phyloP scores from a whole-genome alignment of 225 moss, liverwort and hornwort species.

The Takakia lepidozioides region DNA sequence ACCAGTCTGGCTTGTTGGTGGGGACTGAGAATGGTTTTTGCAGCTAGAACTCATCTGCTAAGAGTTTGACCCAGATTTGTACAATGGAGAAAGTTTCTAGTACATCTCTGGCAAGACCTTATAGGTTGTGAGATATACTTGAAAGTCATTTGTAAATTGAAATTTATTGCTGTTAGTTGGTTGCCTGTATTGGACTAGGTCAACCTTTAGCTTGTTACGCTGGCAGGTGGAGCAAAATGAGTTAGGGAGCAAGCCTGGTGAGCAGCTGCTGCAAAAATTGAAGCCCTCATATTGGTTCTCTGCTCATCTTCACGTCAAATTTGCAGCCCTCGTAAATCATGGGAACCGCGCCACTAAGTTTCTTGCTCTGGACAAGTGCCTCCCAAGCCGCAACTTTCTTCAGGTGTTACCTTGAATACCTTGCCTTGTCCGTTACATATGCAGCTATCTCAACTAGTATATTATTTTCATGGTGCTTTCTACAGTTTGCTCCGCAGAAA shows the following conservation, averaged over 20 bases:
- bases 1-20: too few species aligned
- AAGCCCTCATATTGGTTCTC: constrained; percentile 86
- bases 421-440: too few species aligned
- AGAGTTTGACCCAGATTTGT: too few species aligned
- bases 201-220: background rate
- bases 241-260: constrained; percentile 65
- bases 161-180: too few species aligned
- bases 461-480: too few species aligned
- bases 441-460: too few species aligned
- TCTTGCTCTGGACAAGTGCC: constrained; percentile 91
- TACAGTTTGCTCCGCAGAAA: too few species aligned
- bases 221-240: constrained; percentile 54
- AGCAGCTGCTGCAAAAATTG: constrained; percentile 60
- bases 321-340: constrained; percentile 72
- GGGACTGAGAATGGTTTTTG: too few species aligned
- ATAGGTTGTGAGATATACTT: background rate
- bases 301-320: constrained; percentile 91
- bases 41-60: too few species aligned
- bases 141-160: background rate
- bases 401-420: too few species aligned
- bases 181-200: too few species aligned
- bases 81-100: background rate
- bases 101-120: background rate
- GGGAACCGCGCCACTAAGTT: constrained; percentile 57
- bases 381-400: constrained; percentile 74